Conservation (phyloP, 495 filamentous ascomycete genomes). For the Tuber melanosporum region DNA sequence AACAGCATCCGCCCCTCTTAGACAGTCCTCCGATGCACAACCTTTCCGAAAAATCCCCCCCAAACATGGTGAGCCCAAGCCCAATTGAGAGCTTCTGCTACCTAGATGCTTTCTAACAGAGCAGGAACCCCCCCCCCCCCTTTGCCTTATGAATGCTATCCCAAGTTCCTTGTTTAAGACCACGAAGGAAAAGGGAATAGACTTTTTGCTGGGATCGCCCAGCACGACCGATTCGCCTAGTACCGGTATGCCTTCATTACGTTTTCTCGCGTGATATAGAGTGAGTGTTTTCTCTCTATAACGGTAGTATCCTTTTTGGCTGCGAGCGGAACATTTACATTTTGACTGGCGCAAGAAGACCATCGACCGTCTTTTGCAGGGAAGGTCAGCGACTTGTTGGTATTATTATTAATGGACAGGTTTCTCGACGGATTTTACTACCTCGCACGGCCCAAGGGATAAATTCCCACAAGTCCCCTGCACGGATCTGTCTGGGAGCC, state of each 20-base stretch:
- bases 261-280: not conserved
- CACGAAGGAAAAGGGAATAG: not conserved
- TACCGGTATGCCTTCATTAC: not conserved
- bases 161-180: not conserved
- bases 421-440: not conserved
- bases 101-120: too few relatives aligned
- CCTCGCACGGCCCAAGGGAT: not conserved
- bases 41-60: too few relatives aligned
- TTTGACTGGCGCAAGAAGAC: not conserved
- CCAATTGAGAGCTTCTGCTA: too few relatives aligned
- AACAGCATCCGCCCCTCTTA: too few relatives aligned
- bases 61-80: too few relatives aligned
- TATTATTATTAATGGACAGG: too few relatives aligned
- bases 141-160: too few relatives aligned
- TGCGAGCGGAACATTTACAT: too few relatives aligned
- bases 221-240: not conserved
- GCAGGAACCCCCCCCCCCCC: too few relatives aligned
- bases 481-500: not conserved
- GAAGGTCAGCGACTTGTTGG: not conserved
- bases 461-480: not conserved
- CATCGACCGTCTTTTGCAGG: not conserved
- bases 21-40: too few relatives aligned
- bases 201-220: not conserved
- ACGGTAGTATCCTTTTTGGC: too few relatives aligned
- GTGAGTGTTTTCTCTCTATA: too few relatives aligned